Percentiles rank a stretch among this genome's conserved stretches.
Evolutionary conservation across 75 land plant genomes (phyloP).

Genomic region (Pinus taeda): DNA sequence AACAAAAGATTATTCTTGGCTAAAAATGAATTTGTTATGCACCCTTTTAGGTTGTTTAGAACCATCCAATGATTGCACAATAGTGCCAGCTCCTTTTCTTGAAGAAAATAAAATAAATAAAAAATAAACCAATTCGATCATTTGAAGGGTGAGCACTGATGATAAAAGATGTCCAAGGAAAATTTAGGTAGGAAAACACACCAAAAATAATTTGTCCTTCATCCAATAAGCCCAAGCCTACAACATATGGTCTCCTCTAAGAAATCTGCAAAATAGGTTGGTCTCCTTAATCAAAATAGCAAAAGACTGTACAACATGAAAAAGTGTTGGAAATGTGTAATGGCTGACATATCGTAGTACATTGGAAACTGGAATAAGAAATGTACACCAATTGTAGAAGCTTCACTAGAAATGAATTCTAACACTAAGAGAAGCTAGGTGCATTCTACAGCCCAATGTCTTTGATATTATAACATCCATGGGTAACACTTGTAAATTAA

Average conservation of each 20-base stretch:
- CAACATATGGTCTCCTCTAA: slow-evolving; percentile 95
- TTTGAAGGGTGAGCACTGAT: slow-evolving; percentile 16
- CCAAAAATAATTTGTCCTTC: slow-evolving; percentile 86
- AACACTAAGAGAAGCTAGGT: too few species aligned
- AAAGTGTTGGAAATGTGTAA: neutral
- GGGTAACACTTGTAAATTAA: too few species aligned
- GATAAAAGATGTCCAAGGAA: slow-evolving; percentile 60
- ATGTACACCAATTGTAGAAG: neutral
- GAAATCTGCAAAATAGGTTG: slow-evolving; percentile 43
- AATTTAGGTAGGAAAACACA: slow-evolving; percentile 92
- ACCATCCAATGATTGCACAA: too few species aligned
- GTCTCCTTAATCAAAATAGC: neutral
- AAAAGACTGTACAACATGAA: neutral
- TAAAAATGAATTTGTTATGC: neutral
- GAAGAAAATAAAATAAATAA: too few species aligned
- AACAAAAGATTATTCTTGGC: neutral
- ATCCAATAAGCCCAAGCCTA: slow-evolving; percentile 86
- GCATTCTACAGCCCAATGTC: too few species aligned
- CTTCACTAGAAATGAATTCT: neutral
- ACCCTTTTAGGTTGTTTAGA: slow-evolving; percentile 30
- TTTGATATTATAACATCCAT: too few species aligned
- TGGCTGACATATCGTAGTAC: neutral
- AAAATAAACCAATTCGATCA: slow-evolving; percentile 74
- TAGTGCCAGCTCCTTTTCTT: too few species aligned
- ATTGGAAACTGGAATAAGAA: neutral